Conservation (phyloP, 192 early-diverging fungal genomes). For the Oehlia diaphana region DNA sequence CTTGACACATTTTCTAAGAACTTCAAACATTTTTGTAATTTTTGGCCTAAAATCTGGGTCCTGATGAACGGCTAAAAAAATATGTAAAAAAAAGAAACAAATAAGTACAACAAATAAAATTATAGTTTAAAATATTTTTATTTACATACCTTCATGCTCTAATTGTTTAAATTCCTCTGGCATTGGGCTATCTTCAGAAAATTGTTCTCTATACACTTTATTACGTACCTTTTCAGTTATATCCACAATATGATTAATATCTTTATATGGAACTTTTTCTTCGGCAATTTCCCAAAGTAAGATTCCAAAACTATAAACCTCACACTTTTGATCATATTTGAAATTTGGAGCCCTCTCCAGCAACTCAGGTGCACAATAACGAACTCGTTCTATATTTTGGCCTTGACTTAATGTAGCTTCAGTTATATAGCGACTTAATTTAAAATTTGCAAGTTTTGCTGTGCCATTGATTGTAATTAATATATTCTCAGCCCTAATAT, state of each 20-base stretch:
- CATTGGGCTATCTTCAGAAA: background rate
- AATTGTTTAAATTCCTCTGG: no score
- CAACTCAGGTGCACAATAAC: background rate
- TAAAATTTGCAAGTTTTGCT: slow-evolving; percentile 26
- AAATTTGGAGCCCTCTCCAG: background rate
- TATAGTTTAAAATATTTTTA: background rate
- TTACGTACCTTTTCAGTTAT: background rate
- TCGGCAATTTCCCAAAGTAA: background rate
- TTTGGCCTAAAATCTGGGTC: no score
- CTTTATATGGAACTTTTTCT: background rate
- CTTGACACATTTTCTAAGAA: no score
- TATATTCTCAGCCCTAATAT: slow-evolving; percentile 19
- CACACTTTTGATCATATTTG: background rate
- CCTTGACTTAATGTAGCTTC: background rate
- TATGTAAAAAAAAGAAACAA: no score
- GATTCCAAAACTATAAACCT: background rate
- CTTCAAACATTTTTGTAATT: no score
- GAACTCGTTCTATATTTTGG: background rate
- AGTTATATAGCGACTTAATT: background rate
- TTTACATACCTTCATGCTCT: background rate
- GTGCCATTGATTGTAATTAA: background rate
- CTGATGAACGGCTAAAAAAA: no score
- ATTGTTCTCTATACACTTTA: background rate
- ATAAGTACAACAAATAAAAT: no score
- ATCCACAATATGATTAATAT: background rate